Base-by-base conservation (phyloP, 805 yeast genomes). In the Brettanomyces bruxellensis region DNA sequence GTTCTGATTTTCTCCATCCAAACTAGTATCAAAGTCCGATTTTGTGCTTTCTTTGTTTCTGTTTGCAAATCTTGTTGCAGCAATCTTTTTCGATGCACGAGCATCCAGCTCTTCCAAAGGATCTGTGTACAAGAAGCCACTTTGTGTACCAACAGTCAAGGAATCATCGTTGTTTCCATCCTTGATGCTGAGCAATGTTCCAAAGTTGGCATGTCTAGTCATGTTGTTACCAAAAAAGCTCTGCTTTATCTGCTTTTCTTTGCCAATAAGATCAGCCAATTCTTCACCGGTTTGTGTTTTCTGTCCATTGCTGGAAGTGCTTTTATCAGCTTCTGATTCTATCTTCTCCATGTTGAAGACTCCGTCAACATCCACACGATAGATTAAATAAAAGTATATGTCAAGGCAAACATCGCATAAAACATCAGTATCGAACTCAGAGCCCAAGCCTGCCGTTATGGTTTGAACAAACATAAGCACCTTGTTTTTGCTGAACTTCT, bases 201-300 rank as follows among this genome's bases (percentile, higher is more conserved):
- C 99, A 67, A 91, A 91, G 45, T 95, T 73, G 3, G 93, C 90
- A 59, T 91, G 99, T 41, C 99, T 73, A 4, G 64, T 56, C 4
- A 57, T 51, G 25, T 49, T 52, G 32, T 55, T 52, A 25, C 52
- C 51, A 28, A 55, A 49, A 3, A 61, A 45, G 30, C 46, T 49
- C 24, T 55, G 54, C 32, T 76, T 78, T 49, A 82, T 59, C 32
- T 71, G 70, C 22, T 73, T 69, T 57, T 91, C 97, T 45, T 73
- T 73, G 2, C 69, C 66, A n/a, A 88, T 66, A 6, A 86, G 59
- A 22, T 72, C 75, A 39, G 70, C 62, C 22, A 82, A 61, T 46
- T 70, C 71, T 48, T 68, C 48, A 7, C 48, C 50, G 2, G 45
- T 25, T 9, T 25, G 18, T 34, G 37, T 34, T 25, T 38, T 34